Conservation (phyloP, 2,329 filamentous ascomycete genomes). For the Phyllosticta citriasiana region DNA sequence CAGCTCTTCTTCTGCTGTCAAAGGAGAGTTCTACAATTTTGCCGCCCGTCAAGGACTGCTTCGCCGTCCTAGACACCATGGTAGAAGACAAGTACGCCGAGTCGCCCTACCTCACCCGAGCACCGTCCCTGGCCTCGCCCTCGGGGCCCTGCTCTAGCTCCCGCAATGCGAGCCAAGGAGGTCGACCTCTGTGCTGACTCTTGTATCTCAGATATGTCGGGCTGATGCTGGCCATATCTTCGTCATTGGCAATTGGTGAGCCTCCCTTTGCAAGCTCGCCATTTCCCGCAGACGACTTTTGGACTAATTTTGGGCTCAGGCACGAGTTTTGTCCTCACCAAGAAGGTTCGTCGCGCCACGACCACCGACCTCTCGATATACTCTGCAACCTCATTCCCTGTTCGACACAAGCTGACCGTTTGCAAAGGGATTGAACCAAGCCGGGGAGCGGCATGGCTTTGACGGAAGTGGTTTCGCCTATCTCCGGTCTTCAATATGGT, state of each 20-base stretch:
- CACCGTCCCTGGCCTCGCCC: not conserved
- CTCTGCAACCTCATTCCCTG: not conserved
- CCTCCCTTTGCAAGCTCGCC: not conserved
- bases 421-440: slow-evolving; percentile 72
- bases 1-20: not conserved
- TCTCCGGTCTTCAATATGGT: slow-evolving; percentile 91
- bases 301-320: slow-evolving; percentile 41
- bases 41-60: not conserved
- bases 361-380: not conserved
- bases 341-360: slow-evolving; percentile 59
- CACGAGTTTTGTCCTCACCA: slow-evolving; percentile 97
- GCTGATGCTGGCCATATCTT: slow-evolving; percentile 30
- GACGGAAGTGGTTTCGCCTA: slow-evolving; percentile 95
- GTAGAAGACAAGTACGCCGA: slow-evolving; percentile 30
- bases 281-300: not conserved
- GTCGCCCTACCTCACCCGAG: not conserved
- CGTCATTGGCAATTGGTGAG: slow-evolving; percentile 31
- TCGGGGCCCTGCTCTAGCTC: not conserved
- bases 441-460: slow-evolving; percentile 85
- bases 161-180: not conserved
- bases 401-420: slow-evolving; percentile 12
- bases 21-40: not conserved
- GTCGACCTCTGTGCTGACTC: not conserved
- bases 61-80: slow-evolving; percentile 15
- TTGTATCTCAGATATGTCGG: slow-evolving; percentile 27